A percentile compares a stretch with the other conserved stretches of the same genome.
Evolutionary conservation across 139 green algal genomes (phyloP).

Genomic region (Chlorella sorokiniana): DNA sequence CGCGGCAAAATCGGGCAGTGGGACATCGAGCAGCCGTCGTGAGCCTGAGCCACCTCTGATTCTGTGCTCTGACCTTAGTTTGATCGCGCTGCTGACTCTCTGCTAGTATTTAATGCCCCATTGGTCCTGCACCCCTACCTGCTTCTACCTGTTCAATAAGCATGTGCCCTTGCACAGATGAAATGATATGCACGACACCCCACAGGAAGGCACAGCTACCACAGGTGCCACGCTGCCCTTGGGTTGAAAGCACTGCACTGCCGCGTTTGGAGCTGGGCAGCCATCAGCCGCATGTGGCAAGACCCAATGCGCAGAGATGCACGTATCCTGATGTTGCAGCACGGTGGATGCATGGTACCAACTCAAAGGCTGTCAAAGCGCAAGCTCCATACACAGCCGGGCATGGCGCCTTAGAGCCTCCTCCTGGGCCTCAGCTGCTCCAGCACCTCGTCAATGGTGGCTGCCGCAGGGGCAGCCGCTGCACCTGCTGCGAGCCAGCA

Average conservation of each 20-base stretch:
- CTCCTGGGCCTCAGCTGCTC: neutral
- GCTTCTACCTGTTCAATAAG: neutral
- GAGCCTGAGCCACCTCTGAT: neutral
- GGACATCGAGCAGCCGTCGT: neutral
- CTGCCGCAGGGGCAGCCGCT: neutral
- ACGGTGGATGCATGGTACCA: neutral
- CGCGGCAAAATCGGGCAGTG: constrained; percentile 29
- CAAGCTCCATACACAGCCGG: neutral
- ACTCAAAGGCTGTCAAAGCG: no score
- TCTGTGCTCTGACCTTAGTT: neutral
- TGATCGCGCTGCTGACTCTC: neutral
- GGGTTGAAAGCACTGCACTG: no score
- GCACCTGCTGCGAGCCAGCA: neutral
- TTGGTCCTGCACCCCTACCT: neutral
- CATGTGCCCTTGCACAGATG: no score
- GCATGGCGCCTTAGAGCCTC: neutral
- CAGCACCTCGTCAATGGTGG: constrained; percentile 19
- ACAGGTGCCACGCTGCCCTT: no score
- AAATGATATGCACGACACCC: no score
- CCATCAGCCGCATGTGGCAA: no score
- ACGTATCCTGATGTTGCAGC: no score
- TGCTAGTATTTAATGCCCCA: neutral
- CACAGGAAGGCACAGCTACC: no score
- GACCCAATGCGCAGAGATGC: no score
- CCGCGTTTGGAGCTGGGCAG: no score